Conservation (phyloP, 169 alveolate species). For the Miamiensis avidus region DNA sequence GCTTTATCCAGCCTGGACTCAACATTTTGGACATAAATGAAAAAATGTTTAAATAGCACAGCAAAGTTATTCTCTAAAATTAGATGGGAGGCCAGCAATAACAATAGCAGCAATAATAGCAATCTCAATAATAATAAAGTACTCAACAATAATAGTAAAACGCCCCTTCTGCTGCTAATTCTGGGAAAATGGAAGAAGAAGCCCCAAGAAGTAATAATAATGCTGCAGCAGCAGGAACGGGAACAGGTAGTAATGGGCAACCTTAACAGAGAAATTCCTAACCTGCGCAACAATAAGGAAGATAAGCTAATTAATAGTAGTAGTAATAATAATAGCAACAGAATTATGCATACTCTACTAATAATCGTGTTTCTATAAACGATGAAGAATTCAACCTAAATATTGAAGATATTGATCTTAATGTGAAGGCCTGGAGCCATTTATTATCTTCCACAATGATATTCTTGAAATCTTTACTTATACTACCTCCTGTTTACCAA, state of each 20-base stretch:
- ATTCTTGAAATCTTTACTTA: neutral
- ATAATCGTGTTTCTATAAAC: neutral
- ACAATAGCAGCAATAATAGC: no score
- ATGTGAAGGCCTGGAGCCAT: neutral
- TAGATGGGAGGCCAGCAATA: neutral
- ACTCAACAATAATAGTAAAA: no score
- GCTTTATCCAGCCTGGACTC: neutral
- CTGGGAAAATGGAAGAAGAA: neutral
- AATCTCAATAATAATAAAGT: no score
- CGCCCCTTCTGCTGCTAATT: neutral
- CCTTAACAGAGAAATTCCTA: neutral
- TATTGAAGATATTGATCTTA: conserved; percentile 28
- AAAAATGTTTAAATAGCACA: neutral
- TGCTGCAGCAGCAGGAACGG: neutral
- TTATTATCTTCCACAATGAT: neutral
- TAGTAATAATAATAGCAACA: no score
- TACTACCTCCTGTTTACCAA: conserved; percentile 10
- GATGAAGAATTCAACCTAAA: conserved; percentile 20
- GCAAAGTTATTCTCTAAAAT: neutral
- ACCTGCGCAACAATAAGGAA: neutral
- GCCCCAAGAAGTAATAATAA: neutral
- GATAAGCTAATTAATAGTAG: neutral
- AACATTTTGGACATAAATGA: neutral
- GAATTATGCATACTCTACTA: neutral
- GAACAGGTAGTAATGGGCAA: neutral